phyloP scores from a whole-genome alignment of 805 yeast species.

The Sugiyamaella mastotermitis region DNA sequence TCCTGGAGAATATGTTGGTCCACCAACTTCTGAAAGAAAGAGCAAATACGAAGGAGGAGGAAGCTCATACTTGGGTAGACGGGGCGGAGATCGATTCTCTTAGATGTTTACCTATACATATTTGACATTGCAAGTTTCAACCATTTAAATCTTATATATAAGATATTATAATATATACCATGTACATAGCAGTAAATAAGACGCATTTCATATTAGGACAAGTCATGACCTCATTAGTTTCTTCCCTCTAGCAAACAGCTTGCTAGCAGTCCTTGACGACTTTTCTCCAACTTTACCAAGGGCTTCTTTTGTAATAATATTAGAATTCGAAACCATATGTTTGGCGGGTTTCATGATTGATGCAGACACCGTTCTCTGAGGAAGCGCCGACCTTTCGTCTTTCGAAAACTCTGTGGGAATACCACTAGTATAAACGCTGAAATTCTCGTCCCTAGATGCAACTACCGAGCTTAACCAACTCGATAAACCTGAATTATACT shows the following conservation, averaged over 20 bases:
- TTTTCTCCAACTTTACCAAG: conserved; percentile 29
- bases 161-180: too few relatives aligned
- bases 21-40: conserved; percentile 25
- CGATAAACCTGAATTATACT: conserved; percentile 29
- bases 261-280: conserved; percentile 27
- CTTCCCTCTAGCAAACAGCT: conserved; percentile 29
- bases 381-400: conserved; percentile 12
- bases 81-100: conserved; percentile 18
- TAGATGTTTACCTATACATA: conserved; percentile 6
- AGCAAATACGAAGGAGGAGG: conserved; percentile 34
- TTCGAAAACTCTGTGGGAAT: not conserved
- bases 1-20: conserved; percentile 32
- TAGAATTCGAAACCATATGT: conserved; percentile 11
- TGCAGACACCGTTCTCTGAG: conserved; percentile 18
- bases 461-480: conserved; percentile 24
- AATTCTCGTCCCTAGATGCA: not conserved
- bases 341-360: conserved; percentile 23
- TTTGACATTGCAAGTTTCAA: too few relatives aligned
- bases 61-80: conserved; percentile 26
- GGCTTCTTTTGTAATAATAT: conserved; percentile 14
- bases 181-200: too few relatives aligned
- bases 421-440: not conserved
- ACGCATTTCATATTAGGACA: too few relatives aligned
- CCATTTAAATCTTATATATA: too few relatives aligned
- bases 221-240: too few relatives aligned